These are phyloP conservation scores for Chionographis japonica DNA, from an alignment of 106 monocot species.

Conservation along the genomic window DNA sequence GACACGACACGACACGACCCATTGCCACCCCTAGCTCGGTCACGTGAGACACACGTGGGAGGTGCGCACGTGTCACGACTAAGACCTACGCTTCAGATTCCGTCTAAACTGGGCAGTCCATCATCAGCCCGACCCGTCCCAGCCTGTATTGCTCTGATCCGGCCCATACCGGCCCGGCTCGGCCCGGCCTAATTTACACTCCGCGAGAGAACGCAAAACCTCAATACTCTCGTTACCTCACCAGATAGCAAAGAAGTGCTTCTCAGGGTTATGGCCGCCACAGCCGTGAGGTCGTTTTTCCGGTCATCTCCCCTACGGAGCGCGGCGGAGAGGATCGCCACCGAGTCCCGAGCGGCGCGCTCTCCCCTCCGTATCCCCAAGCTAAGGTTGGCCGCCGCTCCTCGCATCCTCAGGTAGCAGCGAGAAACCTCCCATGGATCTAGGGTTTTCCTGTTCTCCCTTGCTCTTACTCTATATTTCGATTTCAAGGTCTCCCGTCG, in stretches of 20 bases:
- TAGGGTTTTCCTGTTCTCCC: neutral
- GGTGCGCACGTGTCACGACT: too few relatives aligned
- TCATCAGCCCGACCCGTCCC: too few relatives aligned
- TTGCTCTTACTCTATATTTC: neutral
- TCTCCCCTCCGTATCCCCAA: neutral
- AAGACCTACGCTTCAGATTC: too few relatives aligned
- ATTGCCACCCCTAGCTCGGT: too few relatives aligned
- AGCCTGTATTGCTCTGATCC: too few relatives aligned
- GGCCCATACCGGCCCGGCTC: too few relatives aligned
- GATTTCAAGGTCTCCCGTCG: conserved; percentile 34
- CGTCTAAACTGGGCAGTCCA: too few relatives aligned
- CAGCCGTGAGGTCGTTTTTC: conserved; percentile 1
- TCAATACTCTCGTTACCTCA: too few relatives aligned
- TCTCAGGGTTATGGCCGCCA: conserved; percentile 1
- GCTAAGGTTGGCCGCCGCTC: neutral
- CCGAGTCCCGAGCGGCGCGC: neutral
- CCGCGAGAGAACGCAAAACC: too few relatives aligned
- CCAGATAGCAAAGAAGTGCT: neutral
- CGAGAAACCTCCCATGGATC: neutral
- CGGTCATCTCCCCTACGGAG: neutral
- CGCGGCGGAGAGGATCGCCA: neutral
- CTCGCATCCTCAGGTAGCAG: conserved; percentile 23
- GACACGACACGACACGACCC: too few relatives aligned
- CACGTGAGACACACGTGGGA: too few relatives aligned
- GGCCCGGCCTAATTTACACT: too few relatives aligned